phyloP scores from a whole-genome alignment of 768 basidiomycete species.

The Lactarius tabidus region DNA sequence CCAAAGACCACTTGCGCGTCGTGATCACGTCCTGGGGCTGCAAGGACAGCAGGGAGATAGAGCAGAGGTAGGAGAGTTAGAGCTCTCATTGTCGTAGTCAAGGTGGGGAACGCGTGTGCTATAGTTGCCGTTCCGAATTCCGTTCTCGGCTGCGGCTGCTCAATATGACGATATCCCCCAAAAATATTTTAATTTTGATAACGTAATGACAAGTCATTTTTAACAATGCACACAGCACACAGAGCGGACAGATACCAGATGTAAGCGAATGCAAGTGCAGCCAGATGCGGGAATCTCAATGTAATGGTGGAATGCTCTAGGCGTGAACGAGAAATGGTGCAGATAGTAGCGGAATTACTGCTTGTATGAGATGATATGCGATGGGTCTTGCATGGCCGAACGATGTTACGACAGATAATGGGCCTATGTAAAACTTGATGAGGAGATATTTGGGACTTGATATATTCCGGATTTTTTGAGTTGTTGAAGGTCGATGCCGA shows the following conservation, averaged over 20 bases:
- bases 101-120: too few relatives aligned
- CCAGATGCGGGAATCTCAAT: conserved; percentile 11
- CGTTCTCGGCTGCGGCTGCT: background rate
- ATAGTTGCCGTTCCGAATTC: background rate
- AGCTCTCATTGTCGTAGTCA: conserved; percentile 39
- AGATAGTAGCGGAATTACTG: conserved; percentile 23
- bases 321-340: conserved; percentile 23
- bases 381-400: conserved; percentile 17
- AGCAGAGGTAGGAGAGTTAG: conserved; percentile 35
- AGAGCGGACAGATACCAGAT: conserved; percentile 14
- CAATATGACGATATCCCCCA: background rate
- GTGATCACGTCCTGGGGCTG: conserved; percentile 38
- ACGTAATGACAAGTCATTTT: conserved; percentile 5
- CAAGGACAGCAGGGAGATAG: conserved; percentile 35
- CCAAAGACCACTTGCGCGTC: conserved; percentile 46
- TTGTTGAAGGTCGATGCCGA: conserved; percentile 2
- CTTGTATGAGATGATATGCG: conserved; percentile 21
- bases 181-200: conserved; percentile 20
- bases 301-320: conserved; percentile 10
- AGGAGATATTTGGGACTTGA: conserved; percentile 22
- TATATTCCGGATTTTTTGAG: conserved; percentile 21
- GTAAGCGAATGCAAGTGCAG: conserved; percentile 13
- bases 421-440: conserved; percentile 15
- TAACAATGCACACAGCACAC: background rate
- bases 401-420: conserved; percentile 20